Percentiles rank a stretch among this genome's conserved stretches.
phyloP scores from a whole-genome alignment of 306 rosid genomes.

The Cicer chorassanicum region DNA sequence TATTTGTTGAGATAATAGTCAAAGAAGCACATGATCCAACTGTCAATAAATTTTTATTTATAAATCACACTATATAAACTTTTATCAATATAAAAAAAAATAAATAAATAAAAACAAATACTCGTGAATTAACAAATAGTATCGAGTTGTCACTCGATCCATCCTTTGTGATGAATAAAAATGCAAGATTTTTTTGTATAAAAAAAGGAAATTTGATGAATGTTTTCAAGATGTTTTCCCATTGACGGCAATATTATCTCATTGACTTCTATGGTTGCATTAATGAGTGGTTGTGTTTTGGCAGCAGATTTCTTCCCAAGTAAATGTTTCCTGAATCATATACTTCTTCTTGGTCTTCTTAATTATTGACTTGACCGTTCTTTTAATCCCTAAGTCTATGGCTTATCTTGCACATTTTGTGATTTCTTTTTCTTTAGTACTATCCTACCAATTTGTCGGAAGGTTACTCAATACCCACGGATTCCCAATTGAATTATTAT shows the following conservation, averaged over 20 bases:
- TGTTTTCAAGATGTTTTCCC: constrained; percentile 14
- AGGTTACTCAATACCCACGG: background rate
- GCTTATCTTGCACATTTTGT: constrained; percentile 41
- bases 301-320: constrained; percentile 9
- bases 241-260: constrained; percentile 43
- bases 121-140: background rate
- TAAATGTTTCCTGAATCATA: background rate
- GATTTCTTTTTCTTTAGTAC: background rate
- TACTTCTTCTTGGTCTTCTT: constrained; percentile 17
- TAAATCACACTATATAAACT: too few relatives aligned
- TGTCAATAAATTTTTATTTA: too few relatives aligned
- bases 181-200: background rate
- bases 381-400: constrained; percentile 2
- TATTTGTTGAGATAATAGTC: too few relatives aligned
- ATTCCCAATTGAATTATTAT: background rate
- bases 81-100: too few relatives aligned
- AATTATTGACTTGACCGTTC: constrained; percentile 42
- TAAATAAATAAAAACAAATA: background rate
- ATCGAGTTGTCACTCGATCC: background rate
- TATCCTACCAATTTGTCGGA: background rate
- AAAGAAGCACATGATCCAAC: too few relatives aligned
- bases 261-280: constrained; percentile 36
- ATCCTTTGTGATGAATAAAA: background rate
- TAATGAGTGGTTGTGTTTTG: constrained; percentile 19
- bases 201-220: background rate